Base-by-base conservation (phyloP, 2,329 filamentous ascomycete species). In the Lachnellula cervina region DNA sequence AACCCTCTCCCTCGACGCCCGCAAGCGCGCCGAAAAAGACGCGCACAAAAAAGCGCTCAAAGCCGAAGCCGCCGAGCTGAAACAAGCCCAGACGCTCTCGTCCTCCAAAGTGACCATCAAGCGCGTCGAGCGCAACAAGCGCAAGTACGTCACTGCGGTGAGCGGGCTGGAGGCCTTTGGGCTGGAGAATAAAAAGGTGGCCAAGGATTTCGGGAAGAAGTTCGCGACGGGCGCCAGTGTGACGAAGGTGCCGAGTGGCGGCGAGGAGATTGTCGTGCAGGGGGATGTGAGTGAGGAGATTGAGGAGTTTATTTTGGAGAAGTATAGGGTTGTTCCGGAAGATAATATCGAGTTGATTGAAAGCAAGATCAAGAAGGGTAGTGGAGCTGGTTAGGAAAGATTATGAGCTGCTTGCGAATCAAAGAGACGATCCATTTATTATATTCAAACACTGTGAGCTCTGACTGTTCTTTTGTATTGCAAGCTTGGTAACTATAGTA, bases 151-250 rank as follows among this genome's bases (percentile, higher is more conserved):
- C 53, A 99, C 94, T 0, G 87, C 92, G 16, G 86, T 99, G n/a
- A 84, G 84, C 6, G 94, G 94, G 0, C 79, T 99, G 19, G 94
- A 99, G 72, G 85, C 87, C 0, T 96, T 97, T 68, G 90, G 90
- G 0, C 73, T 97, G 43, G 93, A 97, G 55, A 80, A 97, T 68
- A 99, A 99, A 75, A 97, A 97, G 77, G 81, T 96, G 7, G 87
- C 92, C 56, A 97, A 97, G 78, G 94, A 97, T 69, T 86, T 97
- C 64, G 94, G 94, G 60, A 99, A 97, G 82, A 97, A 97, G 76
- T 97, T 99, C 70, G 94, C 94, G 32, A 97, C 94, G 9, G 94
- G 94, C 0, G 88, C 86, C 16, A 92, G 87, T 45, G 94, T 99
- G 45, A 97, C 93, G 8, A 96, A 97, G 76, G 82, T 88, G 1